phyloP scores from a whole-genome alignment of 257 asterid species.

The Fraxinus cuspidata region DNA sequence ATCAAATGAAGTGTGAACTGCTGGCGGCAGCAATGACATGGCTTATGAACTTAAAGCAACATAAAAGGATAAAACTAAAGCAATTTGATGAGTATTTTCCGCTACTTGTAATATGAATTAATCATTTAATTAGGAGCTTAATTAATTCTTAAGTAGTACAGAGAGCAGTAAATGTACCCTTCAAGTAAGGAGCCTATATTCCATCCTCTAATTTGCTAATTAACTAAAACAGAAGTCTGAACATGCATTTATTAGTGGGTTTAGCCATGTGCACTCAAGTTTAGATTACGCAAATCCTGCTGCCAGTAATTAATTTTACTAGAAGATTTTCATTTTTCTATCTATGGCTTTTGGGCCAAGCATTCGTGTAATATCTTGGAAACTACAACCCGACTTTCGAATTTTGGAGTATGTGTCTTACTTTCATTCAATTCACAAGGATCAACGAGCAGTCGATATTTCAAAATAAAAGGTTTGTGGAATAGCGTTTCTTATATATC shows the following conservation, averaged over 20 bases:
- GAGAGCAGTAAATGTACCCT: constrained; percentile 21
- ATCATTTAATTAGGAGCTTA: constrained; percentile 11
- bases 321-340: background rate
- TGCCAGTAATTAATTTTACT: background rate
- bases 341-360: background rate
- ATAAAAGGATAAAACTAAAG: constrained; percentile 12
- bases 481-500: too few species aligned
- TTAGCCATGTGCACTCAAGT: constrained; percentile 34
- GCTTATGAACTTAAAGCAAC: constrained; percentile 24
- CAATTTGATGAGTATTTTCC: constrained; percentile 26
- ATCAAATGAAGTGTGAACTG: background rate
- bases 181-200: constrained; percentile 40
- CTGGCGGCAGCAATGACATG: background rate
- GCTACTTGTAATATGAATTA: background rate
- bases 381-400: background rate
- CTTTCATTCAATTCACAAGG: background rate
- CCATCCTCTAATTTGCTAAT: constrained; percentile 24
- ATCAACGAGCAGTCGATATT: background rate
- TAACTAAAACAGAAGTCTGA: constrained; percentile 26
- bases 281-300: constrained; percentile 27
- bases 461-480: background rate
- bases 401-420: background rate
- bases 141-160: constrained; percentile 16
- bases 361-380: background rate
- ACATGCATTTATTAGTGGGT: constrained; percentile 25